Conservation (phyloP, 257 asterid species). For the Solanum virginianum region DNA sequence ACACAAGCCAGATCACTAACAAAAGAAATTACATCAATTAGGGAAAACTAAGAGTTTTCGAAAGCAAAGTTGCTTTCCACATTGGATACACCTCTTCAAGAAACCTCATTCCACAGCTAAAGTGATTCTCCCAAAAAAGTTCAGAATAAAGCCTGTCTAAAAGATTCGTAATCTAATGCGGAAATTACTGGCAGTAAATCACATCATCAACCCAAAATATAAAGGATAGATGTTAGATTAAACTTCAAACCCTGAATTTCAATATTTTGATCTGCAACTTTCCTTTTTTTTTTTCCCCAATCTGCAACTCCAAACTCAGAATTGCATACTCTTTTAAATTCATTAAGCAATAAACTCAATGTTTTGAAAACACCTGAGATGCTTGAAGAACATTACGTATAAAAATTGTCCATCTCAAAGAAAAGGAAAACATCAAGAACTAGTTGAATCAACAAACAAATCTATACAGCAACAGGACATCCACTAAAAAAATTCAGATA, state of each 20-base stretch:
- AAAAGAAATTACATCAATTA: not conserved
- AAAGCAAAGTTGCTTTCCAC: not conserved
- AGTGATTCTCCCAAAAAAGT: not conserved
- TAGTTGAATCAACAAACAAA: not conserved
- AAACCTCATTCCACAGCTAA: not conserved
- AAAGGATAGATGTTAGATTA: not conserved
- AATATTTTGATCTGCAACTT: not conserved
- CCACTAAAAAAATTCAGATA: not conserved
- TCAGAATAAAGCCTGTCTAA: not conserved
- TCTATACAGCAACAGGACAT: not conserved
- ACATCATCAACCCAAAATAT: not conserved
- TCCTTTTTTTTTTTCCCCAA: not conserved
- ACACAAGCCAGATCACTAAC: not conserved
- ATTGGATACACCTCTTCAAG: not conserved
- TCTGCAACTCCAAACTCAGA: not conserved
- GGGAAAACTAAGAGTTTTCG: not conserved
- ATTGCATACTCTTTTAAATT: not conserved
- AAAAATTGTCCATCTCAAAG: not conserved
- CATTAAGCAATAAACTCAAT: not conserved
- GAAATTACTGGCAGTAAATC: not conserved
- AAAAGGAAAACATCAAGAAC: not conserved
- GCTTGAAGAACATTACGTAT: not conserved
- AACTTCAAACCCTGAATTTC: not conserved
- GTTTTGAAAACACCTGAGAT: not conserved
- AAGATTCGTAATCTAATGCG: not conserved